Evolutionary conservation across 1,139 yeast species (phyloP), one percentile per base, ranked within the genome.

Genomic region (Candida mesenterica): DNA sequence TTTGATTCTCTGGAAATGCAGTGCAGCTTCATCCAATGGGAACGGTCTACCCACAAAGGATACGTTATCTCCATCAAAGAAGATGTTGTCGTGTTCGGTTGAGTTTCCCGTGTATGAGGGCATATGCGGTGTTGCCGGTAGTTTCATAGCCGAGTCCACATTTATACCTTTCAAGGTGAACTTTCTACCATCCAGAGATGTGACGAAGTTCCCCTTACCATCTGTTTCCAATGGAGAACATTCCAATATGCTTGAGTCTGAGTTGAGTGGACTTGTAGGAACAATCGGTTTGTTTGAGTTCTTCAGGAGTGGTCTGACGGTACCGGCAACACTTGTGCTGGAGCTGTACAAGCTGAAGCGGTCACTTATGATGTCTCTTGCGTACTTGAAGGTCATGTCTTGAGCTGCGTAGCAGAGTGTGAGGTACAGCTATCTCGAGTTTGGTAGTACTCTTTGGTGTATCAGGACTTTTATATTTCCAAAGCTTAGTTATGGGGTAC

Each of bases 41-140:
- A 87, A 82, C 0, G 96, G 96, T 38, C 89, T 68, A 1, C 90
- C 89, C 0, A 86, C 84, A 62, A 87, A 89, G 14, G 92, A 77
- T 2, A 85, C 88, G 24, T 65, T 59, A 41, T 83, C 87, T 5
- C 88, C 94, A 31, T 78, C 79, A 49, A 75, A 78, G 53, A 79
- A 86, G 9, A 78, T 55, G 23, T 71, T 68, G 26, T 65, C 56
- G 4, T 55, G 34, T 10, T 70, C 70, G 3, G 72, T 63, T 3
- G 77, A 60, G 24, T 70, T 58, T 2, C 75, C 76, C 32, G 48
- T 49, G 46, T 79, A 75, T 2, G 83, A 69, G 1, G 84, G 75
- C 46, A 31, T 31, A 38, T 59, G 45, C 0, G 95, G 94, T 1
- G 42, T 49, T 1, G 62, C 54, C 0, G 97, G 97, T 31, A 78